Conservation (phyloP, 345 rosid genomes). For the Sisymbrium irio region DNA sequence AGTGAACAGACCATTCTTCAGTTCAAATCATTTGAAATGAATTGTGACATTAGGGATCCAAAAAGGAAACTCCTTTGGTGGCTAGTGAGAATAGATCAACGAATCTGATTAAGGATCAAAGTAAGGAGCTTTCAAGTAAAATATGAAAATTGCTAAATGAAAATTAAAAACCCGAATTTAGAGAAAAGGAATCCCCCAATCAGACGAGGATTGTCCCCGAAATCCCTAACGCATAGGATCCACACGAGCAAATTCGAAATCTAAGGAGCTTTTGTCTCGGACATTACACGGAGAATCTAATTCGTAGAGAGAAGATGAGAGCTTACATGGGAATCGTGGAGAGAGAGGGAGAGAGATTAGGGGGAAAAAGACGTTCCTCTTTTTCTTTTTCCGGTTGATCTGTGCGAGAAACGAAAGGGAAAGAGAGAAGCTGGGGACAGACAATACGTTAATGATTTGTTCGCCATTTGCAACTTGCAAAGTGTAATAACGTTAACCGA, state of each 20-base stretch:
- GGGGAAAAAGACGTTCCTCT: neutral
- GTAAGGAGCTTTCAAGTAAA: neutral
- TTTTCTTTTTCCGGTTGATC: neutral
- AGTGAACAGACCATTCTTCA: too few species aligned
- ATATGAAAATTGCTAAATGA: neutral
- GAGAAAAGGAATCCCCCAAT: neutral
- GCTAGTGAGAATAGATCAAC: neutral
- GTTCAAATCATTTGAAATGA: too few species aligned
- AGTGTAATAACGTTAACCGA: neutral
- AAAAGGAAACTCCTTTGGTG: neutral
- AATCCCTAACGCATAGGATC: conserved; percentile 10
- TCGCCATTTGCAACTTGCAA: neutral
- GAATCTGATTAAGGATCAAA: neutral
- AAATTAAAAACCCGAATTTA: neutral
- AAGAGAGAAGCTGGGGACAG: neutral
- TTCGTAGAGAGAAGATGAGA: conserved; percentile 1
- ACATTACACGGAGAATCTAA: neutral
- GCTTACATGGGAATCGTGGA: conserved; percentile 26
- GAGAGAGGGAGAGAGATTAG: neutral
- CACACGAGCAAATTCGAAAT: neutral
- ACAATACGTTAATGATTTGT: neutral
- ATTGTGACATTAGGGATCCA: neutral
- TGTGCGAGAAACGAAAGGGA: neutral
- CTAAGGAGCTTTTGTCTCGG: neutral
- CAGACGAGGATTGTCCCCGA: too few species aligned